Evolutionary conservation across 2,329 filamentous ascomycete species (phyloP), one percentile per base, ranked within the genome.

Genomic region (Xylariomycetidae sp.): DNA sequence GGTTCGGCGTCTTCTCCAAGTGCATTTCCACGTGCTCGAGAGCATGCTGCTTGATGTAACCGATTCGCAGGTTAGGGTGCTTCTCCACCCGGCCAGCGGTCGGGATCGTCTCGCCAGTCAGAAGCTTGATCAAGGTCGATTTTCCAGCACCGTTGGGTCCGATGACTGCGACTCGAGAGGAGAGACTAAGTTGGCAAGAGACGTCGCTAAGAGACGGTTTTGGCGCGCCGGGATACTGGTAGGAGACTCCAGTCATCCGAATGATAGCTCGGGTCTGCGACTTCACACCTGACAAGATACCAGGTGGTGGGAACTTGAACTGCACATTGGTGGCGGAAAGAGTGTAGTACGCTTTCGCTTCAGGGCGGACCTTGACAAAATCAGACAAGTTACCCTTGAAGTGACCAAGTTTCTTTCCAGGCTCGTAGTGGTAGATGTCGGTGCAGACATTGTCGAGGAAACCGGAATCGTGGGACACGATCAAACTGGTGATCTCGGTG

Each of bases 1-100:
- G 92, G 60, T 95, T 96, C 25, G 92, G 92, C 0, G 92, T 98
- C 77, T 98, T 98, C 65, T 98, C 92, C 49, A 96, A 71, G 57
- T 98, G 92, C 90, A 95, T 95, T 67, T 98, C 90, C 9, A 98
- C 92, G 76, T 98, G 92, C 71, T 98, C 92, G 10, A 98, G 74
- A 27, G 92, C 92, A 63, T 98, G 92, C 69, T 98, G 92, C 70
- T 96, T 96, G 70, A 98, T 96, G 70, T 98, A 98, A 34, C 92
- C 92, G 52, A 98, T 95, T 72, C 92, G 89, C 55, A 98, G 67
- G 61, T 98, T 98, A 48, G 92, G 92, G 61, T 98, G 92, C 72
- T 96, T 96, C 72, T 96, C 89, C 16, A 98, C 92, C 58, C 80
- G 86, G 43, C 92, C 92, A 14, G 65, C 64, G 42, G 83, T 83